Base-by-base conservation (phyloP, 768 basidiomycete species). In the Suillus decipiens region DNA sequence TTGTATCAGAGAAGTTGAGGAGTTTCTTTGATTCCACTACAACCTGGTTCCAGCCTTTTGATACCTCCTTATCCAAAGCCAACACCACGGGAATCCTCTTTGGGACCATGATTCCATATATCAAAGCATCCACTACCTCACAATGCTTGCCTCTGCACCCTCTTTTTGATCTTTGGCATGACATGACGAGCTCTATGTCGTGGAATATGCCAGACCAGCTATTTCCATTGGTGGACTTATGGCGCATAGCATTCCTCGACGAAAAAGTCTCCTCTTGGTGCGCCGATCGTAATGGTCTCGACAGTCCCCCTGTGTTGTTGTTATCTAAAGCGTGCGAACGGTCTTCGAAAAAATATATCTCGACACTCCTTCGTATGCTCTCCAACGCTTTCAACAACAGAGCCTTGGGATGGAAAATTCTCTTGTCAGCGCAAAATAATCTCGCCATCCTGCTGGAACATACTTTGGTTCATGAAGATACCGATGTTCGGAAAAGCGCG, bases 221-320 rank as follows among this genome's bases (percentile, higher is more conserved):
- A 36, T 96, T 95, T 78, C 94, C 95, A 0, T 72, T 95, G 6
- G 82, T 88, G 11, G 95, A 96, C 70, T 79, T 95, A 67, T 92
- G 92, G 89, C 82, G 93, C 1, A 80, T 95, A 8, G 89, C 88
- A 0, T 72, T 92, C n/a, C 82, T 95, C 28, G 88, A 93, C 72
- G 78, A 82, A 0, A 70, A 80, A 1, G 83, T 87, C 24, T 81
- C 83, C 0, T 71, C 74, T 0, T 90, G 85, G 87, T 76, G 73
- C 37, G 76, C 82, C 5, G 69, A 71, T 22, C 64, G 68, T 10
- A 66, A 62, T 6, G 70, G 69, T 11, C 62, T 76, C 7, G 70
- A 75, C 5, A 80, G 84, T 45, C 82, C 84, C 1, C 72, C 88
- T 17, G 68, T 69, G 9, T 31, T 77, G 4, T 76, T 90, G 59